These are phyloP conservation scores for Endothia cerciana DNA, from an alignment of 2,329 filamentous ascomycete genomes.

Conservation along the genomic window DNA sequence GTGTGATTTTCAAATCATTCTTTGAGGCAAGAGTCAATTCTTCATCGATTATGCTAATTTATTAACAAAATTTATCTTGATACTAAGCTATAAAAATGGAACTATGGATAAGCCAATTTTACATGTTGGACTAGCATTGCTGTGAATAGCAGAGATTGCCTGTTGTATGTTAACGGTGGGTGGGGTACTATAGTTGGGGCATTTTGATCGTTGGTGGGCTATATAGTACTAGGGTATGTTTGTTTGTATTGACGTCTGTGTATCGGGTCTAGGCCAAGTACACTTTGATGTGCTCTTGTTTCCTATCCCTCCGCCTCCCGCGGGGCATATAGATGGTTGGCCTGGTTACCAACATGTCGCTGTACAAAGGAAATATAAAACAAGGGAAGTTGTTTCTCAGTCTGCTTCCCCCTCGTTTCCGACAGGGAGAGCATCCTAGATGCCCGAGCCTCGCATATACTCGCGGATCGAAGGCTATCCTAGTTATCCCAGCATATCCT, in stretches of 20 bases:
- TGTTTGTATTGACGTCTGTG: not conserved
- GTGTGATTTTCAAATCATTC: too few relatives aligned
- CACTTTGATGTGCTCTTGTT: not conserved
- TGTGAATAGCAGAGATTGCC: too few relatives aligned
- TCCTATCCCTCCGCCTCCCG: not conserved
- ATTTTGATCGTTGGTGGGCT: too few relatives aligned
- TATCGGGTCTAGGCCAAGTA: not conserved
- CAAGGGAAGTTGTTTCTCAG: not conserved
- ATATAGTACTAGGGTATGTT: too few relatives aligned
- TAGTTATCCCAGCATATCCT: not conserved
- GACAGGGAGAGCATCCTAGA: not conserved
- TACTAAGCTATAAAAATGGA: too few relatives aligned
- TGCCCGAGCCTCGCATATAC: not conserved
- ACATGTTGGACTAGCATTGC: too few relatives aligned
- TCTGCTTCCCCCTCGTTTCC: not conserved
- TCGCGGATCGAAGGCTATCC: not conserved
- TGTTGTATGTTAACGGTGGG: too few relatives aligned
- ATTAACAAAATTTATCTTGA: too few relatives aligned
- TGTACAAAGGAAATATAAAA: not conserved
- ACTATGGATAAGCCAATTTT: too few relatives aligned
- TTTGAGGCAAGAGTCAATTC: too few relatives aligned
- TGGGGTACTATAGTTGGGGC: too few relatives aligned
- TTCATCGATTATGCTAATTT: too few relatives aligned
- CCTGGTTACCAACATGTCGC: not conserved
- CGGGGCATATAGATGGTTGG: not conserved